Conservation (phyloP, 2,329 filamentous ascomycete species). For the Arachnomyces sp. region DNA sequence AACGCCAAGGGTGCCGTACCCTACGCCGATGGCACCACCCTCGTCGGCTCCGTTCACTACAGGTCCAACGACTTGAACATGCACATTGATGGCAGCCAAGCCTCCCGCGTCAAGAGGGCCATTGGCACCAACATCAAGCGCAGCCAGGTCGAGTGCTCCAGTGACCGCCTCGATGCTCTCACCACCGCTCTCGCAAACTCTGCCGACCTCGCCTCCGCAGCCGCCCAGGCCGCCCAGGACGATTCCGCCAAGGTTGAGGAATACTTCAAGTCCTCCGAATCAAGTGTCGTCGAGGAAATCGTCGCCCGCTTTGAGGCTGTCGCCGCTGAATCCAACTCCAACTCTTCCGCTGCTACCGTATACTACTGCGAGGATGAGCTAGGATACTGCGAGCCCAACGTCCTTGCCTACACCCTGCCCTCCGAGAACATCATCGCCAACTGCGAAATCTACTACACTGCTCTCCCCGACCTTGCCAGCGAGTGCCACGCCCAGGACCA, state of each 20-base stretch:
- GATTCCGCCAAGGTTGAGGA: slow-evolving; percentile 44
- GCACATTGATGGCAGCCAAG: slow-evolving; percentile 48
- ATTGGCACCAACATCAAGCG: slow-evolving; percentile 39
- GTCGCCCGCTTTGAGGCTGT: slow-evolving; percentile 45
- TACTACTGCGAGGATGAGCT: slow-evolving; percentile 55
- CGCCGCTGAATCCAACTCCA: slow-evolving; percentile 47
- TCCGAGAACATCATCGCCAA: slow-evolving; percentile 50
- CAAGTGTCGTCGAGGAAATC: slow-evolving; percentile 41
- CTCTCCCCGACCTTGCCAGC: slow-evolving; percentile 41
- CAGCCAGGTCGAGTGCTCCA: slow-evolving; percentile 47
- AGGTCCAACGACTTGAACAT: slow-evolving; percentile 52
- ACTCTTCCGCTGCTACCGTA: slow-evolving; percentile 39
- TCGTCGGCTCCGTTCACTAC: slow-evolving; percentile 50
- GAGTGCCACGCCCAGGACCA: slow-evolving; percentile 58
- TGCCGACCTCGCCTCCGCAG: slow-evolving; percentile 44
- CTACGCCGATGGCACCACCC: slow-evolving; percentile 46
- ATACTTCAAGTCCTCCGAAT: slow-evolving; percentile 55
- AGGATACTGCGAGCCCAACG: slow-evolving; percentile 41
- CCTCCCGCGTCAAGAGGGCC: slow-evolving; percentile 42
- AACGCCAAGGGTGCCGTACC: slow-evolving; percentile 49
- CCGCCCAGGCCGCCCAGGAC: slow-evolving; percentile 44
- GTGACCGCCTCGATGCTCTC: slow-evolving; percentile 38
- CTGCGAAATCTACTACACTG: slow-evolving; percentile 50
- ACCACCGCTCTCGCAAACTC: slow-evolving; percentile 48
- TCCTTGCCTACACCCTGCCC: slow-evolving; percentile 56